Evolutionary conservation across 257 asterid species (phyloP).

Genomic region (Nyctanthes arbortristis): DNA sequence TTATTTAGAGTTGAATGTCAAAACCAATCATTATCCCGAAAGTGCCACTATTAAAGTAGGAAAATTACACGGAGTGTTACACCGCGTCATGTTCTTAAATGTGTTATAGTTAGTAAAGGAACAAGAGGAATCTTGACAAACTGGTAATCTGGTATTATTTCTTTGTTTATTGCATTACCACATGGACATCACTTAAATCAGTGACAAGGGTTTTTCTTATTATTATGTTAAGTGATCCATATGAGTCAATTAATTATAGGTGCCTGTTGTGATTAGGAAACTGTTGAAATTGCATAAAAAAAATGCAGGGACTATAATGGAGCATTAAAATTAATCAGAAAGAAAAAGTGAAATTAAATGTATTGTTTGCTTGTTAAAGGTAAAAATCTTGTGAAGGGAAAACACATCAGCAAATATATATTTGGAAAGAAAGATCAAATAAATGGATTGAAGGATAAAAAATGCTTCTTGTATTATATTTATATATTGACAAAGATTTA

Average conservation of each 20-base stretch:
- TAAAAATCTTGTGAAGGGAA: not conserved
- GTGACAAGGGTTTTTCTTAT: too few relatives aligned
- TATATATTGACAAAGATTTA: not conserved
- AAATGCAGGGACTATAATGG: not conserved
- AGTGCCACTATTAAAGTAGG: too few relatives aligned
- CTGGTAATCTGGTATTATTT: too few relatives aligned
- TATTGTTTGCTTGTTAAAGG: not conserved
- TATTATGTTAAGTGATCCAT: too few relatives aligned
- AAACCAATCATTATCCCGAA: too few relatives aligned
- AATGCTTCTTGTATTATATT: not conserved
- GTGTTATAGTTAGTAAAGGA: not conserved
- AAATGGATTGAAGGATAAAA: not conserved
- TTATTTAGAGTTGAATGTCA: too few relatives aligned
- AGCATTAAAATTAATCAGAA: not conserved
- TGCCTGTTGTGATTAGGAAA: not conserved
- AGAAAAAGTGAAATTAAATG: not conserved
- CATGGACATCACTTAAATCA: too few relatives aligned
- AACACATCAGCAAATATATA: too few relatives aligned
- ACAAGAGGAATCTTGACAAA: constrained; percentile 1
- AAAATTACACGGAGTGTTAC: too few relatives aligned
- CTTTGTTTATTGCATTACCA: too few relatives aligned
- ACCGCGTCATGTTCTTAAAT: not conserved
- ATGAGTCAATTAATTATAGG: not conserved
- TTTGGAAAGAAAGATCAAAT: not conserved
- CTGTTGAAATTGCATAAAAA: not conserved